Percentiles rank a stretch among this genome's conserved stretches.
Conservation (phyloP, 2,329 filamentous ascomycete genomes). For the Hymenoscyphus fructigenus region DNA sequence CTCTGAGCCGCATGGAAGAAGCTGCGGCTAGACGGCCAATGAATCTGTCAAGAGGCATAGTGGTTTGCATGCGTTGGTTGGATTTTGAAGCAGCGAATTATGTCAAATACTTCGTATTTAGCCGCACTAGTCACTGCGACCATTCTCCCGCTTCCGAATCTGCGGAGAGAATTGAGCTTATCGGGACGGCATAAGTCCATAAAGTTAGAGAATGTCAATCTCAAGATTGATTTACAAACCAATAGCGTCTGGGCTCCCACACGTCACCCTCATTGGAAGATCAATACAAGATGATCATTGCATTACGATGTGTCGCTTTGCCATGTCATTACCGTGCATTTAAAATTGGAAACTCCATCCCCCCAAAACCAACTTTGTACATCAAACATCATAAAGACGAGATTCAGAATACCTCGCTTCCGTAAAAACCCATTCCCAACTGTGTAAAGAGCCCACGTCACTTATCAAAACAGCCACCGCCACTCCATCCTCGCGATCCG, state of each 20-base stretch:
- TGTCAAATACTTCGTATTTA: not conserved
- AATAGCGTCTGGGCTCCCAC: not conserved
- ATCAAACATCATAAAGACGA: not conserved
- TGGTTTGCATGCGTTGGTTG: not conserved
- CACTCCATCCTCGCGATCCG: not conserved
- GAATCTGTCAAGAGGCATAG: not conserved
- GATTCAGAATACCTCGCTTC: not conserved
- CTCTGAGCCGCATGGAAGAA: constrained; percentile 1
- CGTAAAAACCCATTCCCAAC: too few relatives aligned
- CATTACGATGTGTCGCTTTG: not conserved
- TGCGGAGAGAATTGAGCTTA: not conserved
- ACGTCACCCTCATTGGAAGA: not conserved
- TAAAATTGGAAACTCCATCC: not conserved
- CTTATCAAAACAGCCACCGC: constrained; percentile 5
- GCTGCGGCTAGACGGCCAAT: constrained; percentile 5
- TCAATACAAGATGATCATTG: not conserved
- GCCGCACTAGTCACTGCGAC: not conserved
- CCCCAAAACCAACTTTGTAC: not conserved
- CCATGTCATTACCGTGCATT: not conserved
- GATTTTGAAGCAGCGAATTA: not conserved
- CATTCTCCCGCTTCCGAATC: not conserved
- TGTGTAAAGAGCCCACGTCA: not conserved
- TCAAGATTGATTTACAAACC: not conserved
- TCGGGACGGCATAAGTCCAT: not conserved
- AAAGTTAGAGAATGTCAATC: not conserved